A percentile compares a stretch with the other conserved stretches of the same genome.
phyloP scores from a whole-genome alignment of 257 asterid genomes.

The Euphrasia confusa region DNA sequence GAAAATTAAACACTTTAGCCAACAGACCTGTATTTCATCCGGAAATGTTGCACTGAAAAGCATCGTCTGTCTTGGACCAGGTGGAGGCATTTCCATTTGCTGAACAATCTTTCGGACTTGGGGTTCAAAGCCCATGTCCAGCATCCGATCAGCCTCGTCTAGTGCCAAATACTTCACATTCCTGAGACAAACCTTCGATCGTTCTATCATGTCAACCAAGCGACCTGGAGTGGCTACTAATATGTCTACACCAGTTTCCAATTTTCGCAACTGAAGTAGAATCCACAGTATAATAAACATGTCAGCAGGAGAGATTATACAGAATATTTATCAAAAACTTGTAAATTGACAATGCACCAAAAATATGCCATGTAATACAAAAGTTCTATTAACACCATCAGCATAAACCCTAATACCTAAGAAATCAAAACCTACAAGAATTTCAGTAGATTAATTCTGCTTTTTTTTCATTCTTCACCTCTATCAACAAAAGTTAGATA shows the following conservation, averaged over 20 bases:
- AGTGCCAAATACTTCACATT: slow-evolving; percentile 55
- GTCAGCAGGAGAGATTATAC: background rate
- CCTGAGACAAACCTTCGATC: slow-evolving; percentile 42
- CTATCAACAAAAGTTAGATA: too few species aligned
- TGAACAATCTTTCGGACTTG: slow-evolving; percentile 58
- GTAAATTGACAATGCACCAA: background rate
- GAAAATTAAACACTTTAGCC: background rate
- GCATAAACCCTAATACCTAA: too few species aligned
- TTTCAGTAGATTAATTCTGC: too few species aligned
- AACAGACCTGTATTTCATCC: slow-evolving; percentile 44
- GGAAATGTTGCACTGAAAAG: slow-evolving; percentile 85
- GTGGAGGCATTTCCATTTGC: slow-evolving; percentile 62
- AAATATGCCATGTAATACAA: background rate
- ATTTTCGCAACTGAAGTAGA: slow-evolving; percentile 39
- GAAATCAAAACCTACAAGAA: too few species aligned
- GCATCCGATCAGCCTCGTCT: slow-evolving; percentile 79
- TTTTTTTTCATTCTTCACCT: too few species aligned
- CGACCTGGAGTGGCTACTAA: slow-evolving; percentile 87
- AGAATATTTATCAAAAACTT: background rate
- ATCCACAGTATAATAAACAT: background rate
- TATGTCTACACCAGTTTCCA: slow-evolving; percentile 69
- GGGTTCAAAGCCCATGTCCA: slow-evolving; percentile 84
- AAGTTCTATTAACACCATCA: background rate
- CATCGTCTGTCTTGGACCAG: slow-evolving; percentile 62
- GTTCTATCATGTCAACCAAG: slow-evolving; percentile 63